Conservation (phyloP, 441 rosid species). For the Gossypium lobatum region DNA sequence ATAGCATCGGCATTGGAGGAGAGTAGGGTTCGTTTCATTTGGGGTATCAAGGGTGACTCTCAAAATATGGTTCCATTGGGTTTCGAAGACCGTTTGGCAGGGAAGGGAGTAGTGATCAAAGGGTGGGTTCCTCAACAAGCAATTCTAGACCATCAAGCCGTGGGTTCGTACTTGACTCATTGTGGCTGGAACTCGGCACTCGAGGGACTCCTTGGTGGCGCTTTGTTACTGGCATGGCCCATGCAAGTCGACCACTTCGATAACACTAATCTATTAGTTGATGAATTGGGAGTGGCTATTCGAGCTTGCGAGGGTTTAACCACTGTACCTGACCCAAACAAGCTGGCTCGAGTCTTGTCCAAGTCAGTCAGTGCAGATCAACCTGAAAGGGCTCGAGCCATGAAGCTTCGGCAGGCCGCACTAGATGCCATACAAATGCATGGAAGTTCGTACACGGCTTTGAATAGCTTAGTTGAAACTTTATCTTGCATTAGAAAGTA, state of each 20-base stretch:
- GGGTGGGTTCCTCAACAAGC: background rate
- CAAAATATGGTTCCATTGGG: background rate
- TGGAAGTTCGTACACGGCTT: background rate
- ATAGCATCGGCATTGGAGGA: background rate
- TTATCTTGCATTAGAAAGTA: background rate
- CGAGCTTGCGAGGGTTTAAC: background rate
- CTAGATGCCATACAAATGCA: background rate
- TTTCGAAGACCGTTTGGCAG: conserved; percentile 15
- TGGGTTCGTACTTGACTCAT: conserved; percentile 5
- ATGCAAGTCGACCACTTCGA: conserved; percentile 1
- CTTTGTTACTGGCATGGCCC: background rate
- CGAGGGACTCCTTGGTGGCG: background rate
- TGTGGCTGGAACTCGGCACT: conserved; percentile 1
- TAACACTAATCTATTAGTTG: background rate
- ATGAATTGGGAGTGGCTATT: background rate
- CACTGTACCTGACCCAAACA: background rate
- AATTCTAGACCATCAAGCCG: background rate
- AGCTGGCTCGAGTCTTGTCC: background rate
- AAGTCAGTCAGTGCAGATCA: background rate
- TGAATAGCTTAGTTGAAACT: background rate
- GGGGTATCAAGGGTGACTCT: background rate
- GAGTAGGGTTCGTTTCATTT: background rate
- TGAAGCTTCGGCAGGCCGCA: background rate
- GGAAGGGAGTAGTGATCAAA: background rate
- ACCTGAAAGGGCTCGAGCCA: conserved; percentile 3